phyloP scores from a whole-genome alignment of 768 basidiomycete genomes.

The Leccinum pellstonianum region DNA sequence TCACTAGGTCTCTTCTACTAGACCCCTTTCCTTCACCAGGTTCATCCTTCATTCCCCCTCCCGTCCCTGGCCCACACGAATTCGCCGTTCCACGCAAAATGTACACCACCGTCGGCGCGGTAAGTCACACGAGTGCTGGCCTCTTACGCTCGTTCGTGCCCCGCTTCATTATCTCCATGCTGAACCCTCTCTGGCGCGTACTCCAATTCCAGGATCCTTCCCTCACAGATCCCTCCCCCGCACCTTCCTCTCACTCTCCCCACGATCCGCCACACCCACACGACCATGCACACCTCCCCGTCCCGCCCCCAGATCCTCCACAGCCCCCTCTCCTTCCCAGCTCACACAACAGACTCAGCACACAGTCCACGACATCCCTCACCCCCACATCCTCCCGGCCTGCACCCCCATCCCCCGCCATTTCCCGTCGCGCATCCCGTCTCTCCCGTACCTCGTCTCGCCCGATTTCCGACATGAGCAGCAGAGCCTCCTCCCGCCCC shows the following conservation, averaged over 20 bases:
- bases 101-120: slow-evolving; percentile 28
- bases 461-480: slow-evolving; percentile 22
- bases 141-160: slow-evolving; percentile 27
- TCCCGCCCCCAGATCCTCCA: slow-evolving; percentile 1
- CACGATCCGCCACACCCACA: slow-evolving; percentile 29
- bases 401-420: slow-evolving; percentile 58
- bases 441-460: slow-evolving; percentile 28
- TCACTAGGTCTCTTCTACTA: no score
- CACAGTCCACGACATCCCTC: slow-evolving; percentile 23
- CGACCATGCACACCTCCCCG: not conserved
- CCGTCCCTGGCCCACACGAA: slow-evolving; percentile 64
- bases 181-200: slow-evolving; percentile 31
- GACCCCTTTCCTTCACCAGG: slow-evolving; percentile 60
- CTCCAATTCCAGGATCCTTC: slow-evolving; percentile 33
- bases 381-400: slow-evolving; percentile 50
- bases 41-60: slow-evolving; percentile 67
- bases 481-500: slow-evolving; percentile 19
- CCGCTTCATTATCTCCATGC: slow-evolving; percentile 27
- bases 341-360: slow-evolving; percentile 20
- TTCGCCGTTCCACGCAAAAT: slow-evolving; percentile 48
- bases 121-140: slow-evolving; percentile 28
- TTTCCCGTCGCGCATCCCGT: slow-evolving; percentile 43
- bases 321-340: slow-evolving; percentile 2
- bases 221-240: slow-evolving; percentile 31
- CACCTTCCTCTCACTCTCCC: slow-evolving; percentile 29